Percentiles rank a stretch among this genome's conserved stretches.
Conservation (phyloP, 768 basidiomycete genomes). For the Xerocomus spinulosus region DNA sequence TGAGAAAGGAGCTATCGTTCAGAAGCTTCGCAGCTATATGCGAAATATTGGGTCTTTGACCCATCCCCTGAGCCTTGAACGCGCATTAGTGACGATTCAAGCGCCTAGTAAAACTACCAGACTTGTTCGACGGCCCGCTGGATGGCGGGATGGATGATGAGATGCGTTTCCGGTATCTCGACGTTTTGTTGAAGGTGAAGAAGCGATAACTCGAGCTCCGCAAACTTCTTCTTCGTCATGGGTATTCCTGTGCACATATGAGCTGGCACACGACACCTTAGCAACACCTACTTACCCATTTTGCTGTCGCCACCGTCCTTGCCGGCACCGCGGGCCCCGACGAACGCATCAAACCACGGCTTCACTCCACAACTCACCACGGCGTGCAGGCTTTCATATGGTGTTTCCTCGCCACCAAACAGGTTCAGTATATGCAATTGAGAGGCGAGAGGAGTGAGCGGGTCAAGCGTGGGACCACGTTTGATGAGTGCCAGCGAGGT, state of each 20-base stretch:
- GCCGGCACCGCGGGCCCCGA: conserved; percentile 71
- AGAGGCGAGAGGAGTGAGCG: conserved; percentile 67
- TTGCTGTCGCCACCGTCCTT: conserved; percentile 78
- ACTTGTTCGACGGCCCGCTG: conserved; percentile 80
- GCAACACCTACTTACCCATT: conserved; percentile 53
- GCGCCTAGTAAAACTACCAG: conserved; percentile 9
- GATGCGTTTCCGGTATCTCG: conserved; percentile 95
- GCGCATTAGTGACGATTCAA: conserved; percentile 29
- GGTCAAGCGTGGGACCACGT: conserved; percentile 77
- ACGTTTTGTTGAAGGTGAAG: conserved; percentile 98
- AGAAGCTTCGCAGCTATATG: conserved; percentile 70
- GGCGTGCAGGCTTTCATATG: conserved; percentile 94
- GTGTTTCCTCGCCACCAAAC: conserved; percentile 82
- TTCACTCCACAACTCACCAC: conserved; percentile 94
- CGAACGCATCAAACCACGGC: conserved; percentile 98
- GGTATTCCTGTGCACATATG: conserved; percentile 61
- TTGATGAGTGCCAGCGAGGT: conserved; percentile 95
- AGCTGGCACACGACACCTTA: neutral
- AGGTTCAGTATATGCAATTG: conserved; percentile 93
- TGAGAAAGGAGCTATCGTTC: conserved; percentile 87
- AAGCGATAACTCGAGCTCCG: conserved; percentile 90
- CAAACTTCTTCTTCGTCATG: conserved; percentile 99
- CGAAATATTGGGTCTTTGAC: conserved; percentile 66
- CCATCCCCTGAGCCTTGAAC: conserved; percentile 42
- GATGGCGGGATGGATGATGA: conserved; percentile 87